Conservation (phyloP, 108 stramenopile species). For the Conticribra weissflogii region DNA sequence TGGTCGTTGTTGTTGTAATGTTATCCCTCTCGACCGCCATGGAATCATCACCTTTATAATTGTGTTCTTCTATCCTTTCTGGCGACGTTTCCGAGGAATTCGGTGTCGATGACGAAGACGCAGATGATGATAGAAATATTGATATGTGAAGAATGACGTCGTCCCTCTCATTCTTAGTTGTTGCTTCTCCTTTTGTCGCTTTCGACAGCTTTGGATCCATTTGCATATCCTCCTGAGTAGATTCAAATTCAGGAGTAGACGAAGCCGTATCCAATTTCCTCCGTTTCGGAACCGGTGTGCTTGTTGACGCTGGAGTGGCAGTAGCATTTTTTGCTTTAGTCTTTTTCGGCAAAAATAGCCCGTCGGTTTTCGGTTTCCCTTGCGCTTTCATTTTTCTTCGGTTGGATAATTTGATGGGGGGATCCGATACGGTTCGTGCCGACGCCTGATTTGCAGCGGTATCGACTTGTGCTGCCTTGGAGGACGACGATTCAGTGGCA, state of each 20-base stretch:
- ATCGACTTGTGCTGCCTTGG: no score
- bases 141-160: conserved; percentile 26
- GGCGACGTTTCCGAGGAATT: conserved; percentile 2
- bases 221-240: no score
- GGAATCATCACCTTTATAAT: not conserved
- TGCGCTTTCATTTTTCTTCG: no score
- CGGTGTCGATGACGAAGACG: not conserved
- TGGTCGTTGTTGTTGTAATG: not conserved
- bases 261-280: not conserved
- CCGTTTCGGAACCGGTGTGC: not conserved
- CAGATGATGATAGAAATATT: conserved; percentile 10
- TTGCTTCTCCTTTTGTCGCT: not conserved
- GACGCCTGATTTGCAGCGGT: no score
- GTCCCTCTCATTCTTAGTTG: not conserved
- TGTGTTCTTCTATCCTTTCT: not conserved
- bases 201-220: no score
- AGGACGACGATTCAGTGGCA: no score
- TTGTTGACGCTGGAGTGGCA: not conserved
- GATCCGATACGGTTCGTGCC: no score
- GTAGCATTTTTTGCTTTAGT: not conserved
- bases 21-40: conserved; percentile 1
- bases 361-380: no score
- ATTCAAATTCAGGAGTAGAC: not conserved
- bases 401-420: no score
- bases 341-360: no score